Evolutionary conservation across 148 eudicot species (phyloP).

Genomic region (Chenopodium album): DNA sequence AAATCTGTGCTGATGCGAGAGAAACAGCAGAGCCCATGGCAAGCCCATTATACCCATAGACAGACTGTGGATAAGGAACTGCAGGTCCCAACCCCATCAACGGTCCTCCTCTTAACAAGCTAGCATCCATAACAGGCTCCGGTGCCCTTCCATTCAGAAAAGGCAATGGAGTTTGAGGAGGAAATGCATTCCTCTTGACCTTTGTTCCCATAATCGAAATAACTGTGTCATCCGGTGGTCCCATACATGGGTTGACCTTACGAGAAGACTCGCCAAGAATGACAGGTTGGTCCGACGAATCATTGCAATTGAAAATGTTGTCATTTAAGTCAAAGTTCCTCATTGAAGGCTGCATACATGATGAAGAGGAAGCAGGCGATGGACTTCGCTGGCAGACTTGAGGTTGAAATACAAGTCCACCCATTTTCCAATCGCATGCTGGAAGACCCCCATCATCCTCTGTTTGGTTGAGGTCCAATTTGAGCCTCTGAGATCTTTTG

Average conservation of each 20-base stretch:
- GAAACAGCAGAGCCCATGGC: conserved; percentile 47
- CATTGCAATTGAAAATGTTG: conserved; percentile 47
- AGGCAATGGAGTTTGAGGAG: conserved; percentile 32
- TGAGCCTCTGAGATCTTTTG: conserved; percentile 46
- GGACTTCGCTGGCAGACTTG: conserved; percentile 37
- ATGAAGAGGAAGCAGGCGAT: conserved; percentile 65
- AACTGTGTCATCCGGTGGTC: conserved; percentile 42
- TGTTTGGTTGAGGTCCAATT: conserved; percentile 65
- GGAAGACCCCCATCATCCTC: conserved; percentile 63
- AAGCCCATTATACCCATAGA: conserved; percentile 55
- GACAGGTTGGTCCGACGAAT: conserved; percentile 35
- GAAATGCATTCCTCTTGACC: conserved; percentile 47
- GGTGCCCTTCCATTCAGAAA: conserved; percentile 47
- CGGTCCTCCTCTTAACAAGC: conserved; percentile 45
- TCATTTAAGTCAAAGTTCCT: conserved; percentile 81
- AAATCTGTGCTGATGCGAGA: conserved; percentile 41
- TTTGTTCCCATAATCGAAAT: conserved; percentile 78
- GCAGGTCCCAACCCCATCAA: conserved; percentile 45
- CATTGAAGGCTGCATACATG: conserved; percentile 58
- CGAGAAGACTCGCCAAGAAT: conserved; percentile 41
- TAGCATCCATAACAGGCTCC: conserved; percentile 47
- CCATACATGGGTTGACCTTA: conserved; percentile 36
- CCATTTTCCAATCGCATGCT: conserved; percentile 42
- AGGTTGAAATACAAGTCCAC: conserved; percentile 28
- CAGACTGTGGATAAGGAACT: conserved; percentile 42